Conservation (phyloP, 352 stramenopile species). For the Phytophthora sp. region DNA sequence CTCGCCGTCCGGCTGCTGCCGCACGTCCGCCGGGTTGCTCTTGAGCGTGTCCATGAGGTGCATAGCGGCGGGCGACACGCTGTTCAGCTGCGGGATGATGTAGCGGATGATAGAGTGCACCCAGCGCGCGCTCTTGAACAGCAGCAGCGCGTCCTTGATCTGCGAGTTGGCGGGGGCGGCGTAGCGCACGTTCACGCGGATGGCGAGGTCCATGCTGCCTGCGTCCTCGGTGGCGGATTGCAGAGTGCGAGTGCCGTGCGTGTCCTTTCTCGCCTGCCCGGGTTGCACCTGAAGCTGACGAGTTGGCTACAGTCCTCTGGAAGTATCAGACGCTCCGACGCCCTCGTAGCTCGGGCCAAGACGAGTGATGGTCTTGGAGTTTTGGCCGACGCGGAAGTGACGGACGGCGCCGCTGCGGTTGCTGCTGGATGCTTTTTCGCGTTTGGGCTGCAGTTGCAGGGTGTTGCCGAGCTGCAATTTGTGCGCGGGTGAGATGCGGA, state of each 20-base stretch:
- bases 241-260: conserved; percentile 20
- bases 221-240: conserved; percentile 2
- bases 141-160: conserved; percentile 85
- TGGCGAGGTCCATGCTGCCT: conserved; percentile 78
- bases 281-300: conserved; percentile 4
- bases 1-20: conserved; percentile 29
- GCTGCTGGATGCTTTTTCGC: conserved; percentile 31
- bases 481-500: conserved; percentile 26
- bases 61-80: conserved; percentile 73
- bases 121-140: conserved; percentile 91
- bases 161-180: conserved; percentile 83
- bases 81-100: conserved; percentile 90
- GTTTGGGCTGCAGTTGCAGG: conserved; percentile 28
- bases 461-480: conserved; percentile 12
- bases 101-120: conserved; percentile 91
- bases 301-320: conserved; percentile 19
- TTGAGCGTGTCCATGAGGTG: conserved; percentile 70
- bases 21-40: conserved; percentile 32
- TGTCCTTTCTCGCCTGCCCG: conserved; percentile 20
- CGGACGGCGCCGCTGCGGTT: conserved; percentile 12
- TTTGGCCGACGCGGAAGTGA: conserved; percentile 16
- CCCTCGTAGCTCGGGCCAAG: too few species aligned
- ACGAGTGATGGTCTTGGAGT: conserved; percentile 29
- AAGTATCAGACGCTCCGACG: conserved; percentile 23
- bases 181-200: conserved; percentile 90